Evolutionary conservation across 2,329 filamentous ascomycete species (phyloP).

Genomic region (Hypoxylon sp.): DNA sequence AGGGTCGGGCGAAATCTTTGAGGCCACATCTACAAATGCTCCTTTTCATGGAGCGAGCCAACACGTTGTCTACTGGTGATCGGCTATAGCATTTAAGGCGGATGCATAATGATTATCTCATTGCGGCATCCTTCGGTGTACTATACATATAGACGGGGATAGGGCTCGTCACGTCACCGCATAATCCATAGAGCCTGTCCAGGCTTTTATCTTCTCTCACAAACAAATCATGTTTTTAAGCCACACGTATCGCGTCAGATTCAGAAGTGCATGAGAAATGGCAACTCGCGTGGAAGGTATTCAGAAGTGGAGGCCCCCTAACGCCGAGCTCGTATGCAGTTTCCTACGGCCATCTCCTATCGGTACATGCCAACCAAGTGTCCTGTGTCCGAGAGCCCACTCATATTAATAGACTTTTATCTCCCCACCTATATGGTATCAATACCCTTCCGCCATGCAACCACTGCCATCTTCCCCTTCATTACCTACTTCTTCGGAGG

Average conservation of each 20-base stretch:
- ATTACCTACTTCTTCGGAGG: conserved; percentile 50
- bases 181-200: conserved; percentile 31
- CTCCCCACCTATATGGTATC: conserved; percentile 32
- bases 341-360: conserved; percentile 38
- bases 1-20: background rate
- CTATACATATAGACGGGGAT: conserved; percentile 30
- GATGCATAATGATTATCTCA: conserved; percentile 19
- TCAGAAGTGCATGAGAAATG: conserved; percentile 1
- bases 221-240: background rate
- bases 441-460: conserved; percentile 5
- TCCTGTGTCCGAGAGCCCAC: conserved; percentile 26
- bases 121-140: conserved; percentile 28
- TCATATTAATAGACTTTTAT: conserved; percentile 26
- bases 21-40: background rate
- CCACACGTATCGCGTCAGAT: background rate
- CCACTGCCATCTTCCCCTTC: background rate
- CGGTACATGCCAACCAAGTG: conserved; percentile 33
- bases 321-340: conserved; percentile 43
- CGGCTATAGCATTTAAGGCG: conserved; percentile 7
- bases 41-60: background rate
- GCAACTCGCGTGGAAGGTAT: conserved; percentile 5
- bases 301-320: conserved; percentile 35
- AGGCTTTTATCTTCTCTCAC: conserved; percentile 23
- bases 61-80: conserved; percentile 5
- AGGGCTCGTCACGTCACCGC: conserved; percentile 13